Percentiles rank a stretch among this genome's conserved stretches.
Conservation (phyloP, 345 rosid species). For the Eucalyptus viminalis region DNA sequence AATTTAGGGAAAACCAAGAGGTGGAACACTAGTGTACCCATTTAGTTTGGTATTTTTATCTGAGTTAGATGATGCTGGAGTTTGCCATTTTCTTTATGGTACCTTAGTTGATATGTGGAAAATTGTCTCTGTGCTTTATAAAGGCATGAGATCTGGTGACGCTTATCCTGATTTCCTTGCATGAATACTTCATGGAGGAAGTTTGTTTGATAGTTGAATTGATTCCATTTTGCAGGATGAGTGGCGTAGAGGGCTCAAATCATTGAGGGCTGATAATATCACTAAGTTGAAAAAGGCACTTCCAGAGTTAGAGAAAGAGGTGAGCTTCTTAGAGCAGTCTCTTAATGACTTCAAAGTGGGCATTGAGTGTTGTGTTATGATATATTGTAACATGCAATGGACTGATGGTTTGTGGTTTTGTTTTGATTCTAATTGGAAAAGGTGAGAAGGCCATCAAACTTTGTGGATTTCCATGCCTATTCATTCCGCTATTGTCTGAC, state of each 20-base stretch:
- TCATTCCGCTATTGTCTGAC: conserved; percentile 87
- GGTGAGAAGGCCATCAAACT: conserved; percentile 66
- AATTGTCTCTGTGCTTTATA: not conserved
- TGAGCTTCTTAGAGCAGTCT: not conserved
- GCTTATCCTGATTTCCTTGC: not conserved
- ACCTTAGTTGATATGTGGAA: not conserved
- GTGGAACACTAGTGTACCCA: not conserved
- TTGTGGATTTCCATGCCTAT: conserved; percentile 72
- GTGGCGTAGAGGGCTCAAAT: conserved; percentile 77
- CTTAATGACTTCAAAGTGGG: not conserved
- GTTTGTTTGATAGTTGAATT: not conserved
- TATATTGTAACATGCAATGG: not conserved
- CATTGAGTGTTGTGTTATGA: not conserved
- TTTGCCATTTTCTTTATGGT: not conserved
- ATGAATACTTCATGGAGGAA: not conserved
- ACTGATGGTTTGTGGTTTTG: not conserved
- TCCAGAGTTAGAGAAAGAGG: conserved; percentile 84
- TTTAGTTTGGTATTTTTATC: not conserved
- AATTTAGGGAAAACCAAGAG: not conserved
- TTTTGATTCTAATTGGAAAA: conserved; percentile 13
- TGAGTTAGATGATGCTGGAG: not conserved
- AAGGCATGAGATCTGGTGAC: not conserved
- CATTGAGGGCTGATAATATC: conserved; percentile 53
- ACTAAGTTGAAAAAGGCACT: conserved; percentile 68
- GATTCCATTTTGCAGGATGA: conserved; percentile 47